Base-by-base conservation (phyloP, 2,329 filamentous ascomycete genomes). In the Ophiocordyceps polyrhachis-furcata region DNA sequence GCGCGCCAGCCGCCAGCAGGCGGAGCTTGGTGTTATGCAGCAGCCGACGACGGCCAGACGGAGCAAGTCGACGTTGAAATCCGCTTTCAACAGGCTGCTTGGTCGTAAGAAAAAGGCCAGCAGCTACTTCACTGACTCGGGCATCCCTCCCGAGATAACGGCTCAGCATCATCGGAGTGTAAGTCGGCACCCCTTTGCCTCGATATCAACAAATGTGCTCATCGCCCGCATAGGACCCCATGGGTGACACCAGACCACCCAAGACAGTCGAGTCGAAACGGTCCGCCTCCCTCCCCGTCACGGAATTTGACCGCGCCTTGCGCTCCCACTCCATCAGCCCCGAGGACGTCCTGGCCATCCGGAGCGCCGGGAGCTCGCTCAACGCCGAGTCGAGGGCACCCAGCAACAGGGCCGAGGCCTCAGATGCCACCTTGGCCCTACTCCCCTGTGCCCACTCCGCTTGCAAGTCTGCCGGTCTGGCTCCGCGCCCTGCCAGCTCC, bases 311-410 rank as follows among this genome's bases (percentile, higher is more conserved):
- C 48, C 66, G 71, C 40, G 75, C 76, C 2, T 55, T 80, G 35
- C 67, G 74, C 41, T 79, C 76, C 13, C 75, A 80, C 54, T 78
- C 76, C 2, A 62, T 77, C 38, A 71, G 73, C 1, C 68, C 69
- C 2, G 68, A 73, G 35, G 71, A 76, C 50, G 69, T 70, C 21
- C 61, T 66, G 31, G 68, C 65, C 35, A 73, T 72, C 21, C 68
- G 70, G 46, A 73, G 66, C 46, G 69, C 66, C 2, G 69, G 71
- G 21, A 73, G 69, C 53, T 76, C 74, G 2, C 50, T 72, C 40
- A 68, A 67, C 46, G 60, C 63, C 40, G 73, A 74, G 15, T 55
- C 57, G 20, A 58, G 53, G 47, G 58, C 61, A 23, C 51, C 55
- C 13, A 60, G 62, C 41, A 47, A 44, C 35, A 44, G 14, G 32